Evolutionary conservation across 1,284 basidiomycete genomes (phyloP).

Genomic region (Naganishia cerealis): DNA sequence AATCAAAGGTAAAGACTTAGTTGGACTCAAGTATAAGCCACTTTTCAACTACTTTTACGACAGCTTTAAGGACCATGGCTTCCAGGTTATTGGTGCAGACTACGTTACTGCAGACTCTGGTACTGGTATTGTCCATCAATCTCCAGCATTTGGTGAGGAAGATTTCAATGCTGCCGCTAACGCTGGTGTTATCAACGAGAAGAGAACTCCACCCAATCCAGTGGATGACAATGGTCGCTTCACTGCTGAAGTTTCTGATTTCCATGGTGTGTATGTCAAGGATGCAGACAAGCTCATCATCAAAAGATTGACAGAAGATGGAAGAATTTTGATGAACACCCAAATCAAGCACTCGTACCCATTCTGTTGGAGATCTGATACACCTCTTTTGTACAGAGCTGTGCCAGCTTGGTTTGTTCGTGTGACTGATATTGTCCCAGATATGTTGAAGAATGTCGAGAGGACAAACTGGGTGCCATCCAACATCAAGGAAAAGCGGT

Average conservation of each 20-base stretch:
- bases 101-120: slow-evolving; percentile 93
- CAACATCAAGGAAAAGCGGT: slow-evolving; percentile 90
- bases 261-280: slow-evolving; percentile 86
- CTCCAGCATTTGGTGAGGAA: slow-evolving; percentile 97
- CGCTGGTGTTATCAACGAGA: slow-evolving; percentile 74
- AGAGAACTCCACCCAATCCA: slow-evolving; percentile 94
- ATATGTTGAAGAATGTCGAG: no score
- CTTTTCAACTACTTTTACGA: slow-evolving; percentile 96
- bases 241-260: slow-evolving; percentile 85
- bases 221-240: slow-evolving; percentile 87
- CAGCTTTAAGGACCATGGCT: slow-evolving; percentile 87
- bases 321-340: slow-evolving; percentile 82
- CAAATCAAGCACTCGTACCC: slow-evolving; percentile 90
- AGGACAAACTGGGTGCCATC: no score
- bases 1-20: slow-evolving; percentile 90
- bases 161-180: slow-evolving; percentile 91
- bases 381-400: slow-evolving; percentile 93
- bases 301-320: slow-evolving; percentile 83
- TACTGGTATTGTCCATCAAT: slow-evolving; percentile 98
- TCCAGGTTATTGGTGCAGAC: slow-evolving; percentile 82
- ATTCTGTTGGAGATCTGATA: slow-evolving; percentile 95
- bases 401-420: slow-evolving; percentile 95
- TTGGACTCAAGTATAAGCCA: slow-evolving; percentile 93
- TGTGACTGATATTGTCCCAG: slow-evolving; percentile 83
- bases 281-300: slow-evolving; percentile 93